A percentile compares a stretch with the other conserved stretches of the same genome.
phyloP scores from a whole-genome alignment of 148 eudicot species.

The Chenopodium album region DNA sequence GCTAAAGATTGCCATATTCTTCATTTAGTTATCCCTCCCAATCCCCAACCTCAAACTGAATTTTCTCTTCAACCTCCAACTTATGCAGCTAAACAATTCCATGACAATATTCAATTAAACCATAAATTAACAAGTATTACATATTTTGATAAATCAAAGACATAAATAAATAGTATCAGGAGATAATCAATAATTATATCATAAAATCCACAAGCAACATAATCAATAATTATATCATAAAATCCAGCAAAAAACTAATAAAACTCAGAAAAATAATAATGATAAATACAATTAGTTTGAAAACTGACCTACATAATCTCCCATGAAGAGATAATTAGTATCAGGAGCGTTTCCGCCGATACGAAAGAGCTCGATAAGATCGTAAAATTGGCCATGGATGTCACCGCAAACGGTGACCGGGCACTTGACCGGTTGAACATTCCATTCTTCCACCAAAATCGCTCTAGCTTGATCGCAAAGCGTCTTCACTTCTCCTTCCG shows the following conservation, averaged over 20 bases:
- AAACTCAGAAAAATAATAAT: not conserved
- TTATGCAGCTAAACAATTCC: not conserved
- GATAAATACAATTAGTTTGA: not conserved
- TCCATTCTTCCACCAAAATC: slow-evolving; percentile 87
- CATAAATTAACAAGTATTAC: not conserved
- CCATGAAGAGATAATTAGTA: slow-evolving; percentile 94
- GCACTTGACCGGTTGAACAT: slow-evolving; percentile 91
- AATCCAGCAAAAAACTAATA: not conserved
- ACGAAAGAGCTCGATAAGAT: slow-evolving; percentile 84
- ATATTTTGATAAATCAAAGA: no score
- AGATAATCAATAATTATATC: no score
- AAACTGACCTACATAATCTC: slow-evolving; percentile 85
- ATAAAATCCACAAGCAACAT: not conserved
- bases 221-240: not conserved
- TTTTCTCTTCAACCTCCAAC: not conserved
- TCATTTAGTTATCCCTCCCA: not conserved
- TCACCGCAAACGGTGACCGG: slow-evolving; percentile 97
- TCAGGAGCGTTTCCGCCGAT: slow-evolving; percentile 91
- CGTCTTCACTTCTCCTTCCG: slow-evolving; percentile 76
- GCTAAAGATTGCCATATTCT: not conserved
- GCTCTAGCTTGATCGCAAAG: slow-evolving; percentile 91
- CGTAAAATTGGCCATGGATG: slow-evolving; percentile 92
- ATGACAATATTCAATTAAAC: not conserved
- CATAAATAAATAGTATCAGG: no score
- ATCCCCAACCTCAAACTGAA: not conserved